Evolutionary conservation across 2,329 filamentous ascomycete species (phyloP).

Genomic region (Emergomyces orientalis): DNA sequence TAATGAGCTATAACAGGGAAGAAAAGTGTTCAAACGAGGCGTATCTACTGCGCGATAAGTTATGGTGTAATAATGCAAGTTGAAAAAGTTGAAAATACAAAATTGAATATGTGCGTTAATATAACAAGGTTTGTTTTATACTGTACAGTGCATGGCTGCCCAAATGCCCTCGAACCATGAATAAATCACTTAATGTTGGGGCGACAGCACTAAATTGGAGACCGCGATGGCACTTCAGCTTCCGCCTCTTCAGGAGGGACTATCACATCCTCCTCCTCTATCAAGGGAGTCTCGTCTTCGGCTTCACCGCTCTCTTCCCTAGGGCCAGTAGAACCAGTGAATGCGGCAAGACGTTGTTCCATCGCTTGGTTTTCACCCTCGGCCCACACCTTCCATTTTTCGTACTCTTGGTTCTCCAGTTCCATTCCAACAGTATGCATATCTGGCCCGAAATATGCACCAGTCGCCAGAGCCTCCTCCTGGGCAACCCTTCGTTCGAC

Average conservation of each 20-base stretch:
- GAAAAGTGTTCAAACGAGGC: too few species aligned
- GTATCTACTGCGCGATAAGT: background rate
- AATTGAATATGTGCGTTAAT: background rate
- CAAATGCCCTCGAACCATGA: background rate
- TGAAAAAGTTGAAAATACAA: background rate
- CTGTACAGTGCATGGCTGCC: background rate
- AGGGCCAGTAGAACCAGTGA: conserved; percentile 22
- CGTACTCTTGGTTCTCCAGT: conserved; percentile 69
- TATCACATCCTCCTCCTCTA: conserved; percentile 5
- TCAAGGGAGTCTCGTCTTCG: background rate
- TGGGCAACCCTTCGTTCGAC: conserved; percentile 70
- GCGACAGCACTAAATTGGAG: background rate
- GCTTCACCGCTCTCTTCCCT: conserved; percentile 3
- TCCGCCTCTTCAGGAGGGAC: conserved; percentile 6
- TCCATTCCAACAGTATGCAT: conserved; percentile 68
- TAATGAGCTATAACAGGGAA: background rate
- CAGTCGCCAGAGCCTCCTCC: conserved; percentile 78
- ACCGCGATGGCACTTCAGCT: conserved; percentile 6
- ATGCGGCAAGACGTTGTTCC: conserved; percentile 40
- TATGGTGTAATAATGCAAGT: background rate
- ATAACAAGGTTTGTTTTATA: conserved; percentile 1
- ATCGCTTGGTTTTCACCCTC: conserved; percentile 41
- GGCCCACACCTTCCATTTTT: conserved; percentile 81
- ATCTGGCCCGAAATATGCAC: conserved; percentile 78
- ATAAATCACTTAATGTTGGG: background rate